These are phyloP conservation scores for Isabelozyma gotoi DNA, from an alignment of 805 yeast species.

Conservation along the genomic window DNA sequence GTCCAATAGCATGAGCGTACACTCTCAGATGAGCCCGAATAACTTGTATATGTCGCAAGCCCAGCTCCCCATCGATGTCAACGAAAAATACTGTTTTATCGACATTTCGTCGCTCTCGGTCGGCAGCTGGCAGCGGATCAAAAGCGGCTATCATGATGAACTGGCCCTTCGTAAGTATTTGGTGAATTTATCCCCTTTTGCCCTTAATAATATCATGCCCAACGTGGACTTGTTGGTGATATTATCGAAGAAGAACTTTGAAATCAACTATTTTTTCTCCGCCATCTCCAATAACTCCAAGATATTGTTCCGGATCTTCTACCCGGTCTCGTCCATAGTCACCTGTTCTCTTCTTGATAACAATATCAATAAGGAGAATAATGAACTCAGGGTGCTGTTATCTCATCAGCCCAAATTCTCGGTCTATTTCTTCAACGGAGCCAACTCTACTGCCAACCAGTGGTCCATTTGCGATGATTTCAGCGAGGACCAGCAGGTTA, in stretches of 20 bases:
- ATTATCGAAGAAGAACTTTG: slow-evolving; percentile 66
- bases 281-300: slow-evolving; percentile 68
- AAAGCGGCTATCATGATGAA: slow-evolving; percentile 55
- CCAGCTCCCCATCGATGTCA: slow-evolving; percentile 50
- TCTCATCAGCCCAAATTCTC: slow-evolving; percentile 74
- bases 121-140: slow-evolving; percentile 79
- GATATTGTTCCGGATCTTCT: slow-evolving; percentile 71
- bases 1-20: slow-evolving; percentile 16
- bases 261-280: slow-evolving; percentile 75
- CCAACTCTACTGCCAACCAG: slow-evolving; percentile 53
- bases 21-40: slow-evolving; percentile 6
- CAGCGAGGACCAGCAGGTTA: slow-evolving; percentile 80
- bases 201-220: slow-evolving; percentile 61
- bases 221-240: slow-evolving; percentile 72
- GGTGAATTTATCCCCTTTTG: slow-evolving; percentile 64
- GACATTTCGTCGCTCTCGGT: slow-evolving; percentile 70
- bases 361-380: slow-evolving; percentile 37
- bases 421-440: slow-evolving; percentile 64
- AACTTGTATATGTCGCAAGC: background rate
- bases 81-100: slow-evolving; percentile 66
- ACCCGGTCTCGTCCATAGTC: slow-evolving; percentile 59
- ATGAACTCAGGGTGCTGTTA: slow-evolving; percentile 50
- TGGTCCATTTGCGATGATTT: slow-evolving; percentile 86
- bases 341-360: slow-evolving; percentile 57
- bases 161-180: slow-evolving; percentile 44